Base-by-base conservation (phyloP, 2,329 filamentous ascomycete genomes). In the Ceratocystis cacaofunesta region DNA sequence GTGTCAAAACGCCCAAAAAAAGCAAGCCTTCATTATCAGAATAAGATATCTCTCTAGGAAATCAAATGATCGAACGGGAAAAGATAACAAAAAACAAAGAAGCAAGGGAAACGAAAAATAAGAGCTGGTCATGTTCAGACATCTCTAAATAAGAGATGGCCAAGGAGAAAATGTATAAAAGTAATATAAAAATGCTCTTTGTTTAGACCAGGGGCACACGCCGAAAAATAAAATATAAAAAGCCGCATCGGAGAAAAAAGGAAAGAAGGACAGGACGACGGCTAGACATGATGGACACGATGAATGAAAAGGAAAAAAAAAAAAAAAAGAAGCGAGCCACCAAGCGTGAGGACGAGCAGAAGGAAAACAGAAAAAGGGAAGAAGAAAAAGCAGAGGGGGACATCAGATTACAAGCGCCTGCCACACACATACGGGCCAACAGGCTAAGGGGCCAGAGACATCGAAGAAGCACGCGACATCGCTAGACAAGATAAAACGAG, bases 191-290 rank as follows among this genome's bases (percentile, higher is more conserved):
- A 58, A 58, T n/a, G 55, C 55, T 58, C 55, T n/a, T 58, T 36
- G 28, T 36, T 41, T 36, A 30, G 55, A 58, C 55, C 36, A 41
- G 32, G 15, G 55, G 55, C 28, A 19, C 7, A 58, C 12, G 55
- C 55, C 46, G 60, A 28, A 46, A 8, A 61, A 61, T 22, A 28
- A 62, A 48, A 41, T 22, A 15, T 41, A 52, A 36, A 44, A 48
- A 57, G 32, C 52, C 65, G 62, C 48, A 63, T 58, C 61, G 19
- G 15, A n/a, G 58, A 58, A 66, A 61, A 52, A 50, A 63, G 55
- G 55, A 61, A 65, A 57, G n/a, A 46, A 65, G 19, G 57, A 65
- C 28, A 36, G 28, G 43, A 36, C 52, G 46, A 48, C 22, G 44
- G 46, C 52, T 43, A 48, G 57, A 30, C 48, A 52, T 52, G 48